These are phyloP conservation scores for Nepenthes gracilis DNA, from an alignment of 148 eudicot genomes.

Conservation along the genomic window DNA sequence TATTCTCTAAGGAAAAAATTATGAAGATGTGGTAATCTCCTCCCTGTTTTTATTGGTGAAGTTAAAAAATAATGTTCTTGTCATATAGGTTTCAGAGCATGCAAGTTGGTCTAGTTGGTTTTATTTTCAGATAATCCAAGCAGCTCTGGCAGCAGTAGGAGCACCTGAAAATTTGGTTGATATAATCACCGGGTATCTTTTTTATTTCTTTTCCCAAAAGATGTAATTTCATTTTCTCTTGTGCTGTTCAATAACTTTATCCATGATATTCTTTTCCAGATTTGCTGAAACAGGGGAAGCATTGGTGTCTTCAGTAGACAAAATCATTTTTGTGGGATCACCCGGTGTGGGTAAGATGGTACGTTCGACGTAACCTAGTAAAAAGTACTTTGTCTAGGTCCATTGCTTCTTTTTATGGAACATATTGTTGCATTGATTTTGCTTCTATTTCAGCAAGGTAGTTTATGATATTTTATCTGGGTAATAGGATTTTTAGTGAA, in stretches of 20 bases:
- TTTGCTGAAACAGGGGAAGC: slow-evolving; percentile 99
- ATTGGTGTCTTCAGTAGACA: slow-evolving; percentile 90
- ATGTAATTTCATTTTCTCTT: neutral
- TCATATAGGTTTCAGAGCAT: slow-evolving; percentile 80
- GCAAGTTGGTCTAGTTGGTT: slow-evolving; percentile 99
- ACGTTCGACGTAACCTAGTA: slow-evolving; percentile 7
- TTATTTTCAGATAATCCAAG: slow-evolving; percentile 82
- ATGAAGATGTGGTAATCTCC: too few species aligned
- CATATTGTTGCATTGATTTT: neutral
- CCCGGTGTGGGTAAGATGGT: slow-evolving; percentile 97
- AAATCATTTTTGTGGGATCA: slow-evolving; percentile 97
- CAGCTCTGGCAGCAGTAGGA: slow-evolving; percentile 97
- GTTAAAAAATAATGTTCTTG: neutral
- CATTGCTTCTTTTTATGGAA: neutral
- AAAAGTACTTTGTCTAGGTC: neutral
- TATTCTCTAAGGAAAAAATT: too few species aligned
- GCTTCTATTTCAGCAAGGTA: too few species aligned
- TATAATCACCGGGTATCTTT: slow-evolving; percentile 84
- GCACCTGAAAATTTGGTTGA: slow-evolving; percentile 99
- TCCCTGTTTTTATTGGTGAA: too few species aligned
- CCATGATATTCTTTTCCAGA: slow-evolving; percentile 28
- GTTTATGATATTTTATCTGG: too few species aligned
- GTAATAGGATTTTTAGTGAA: too few species aligned
- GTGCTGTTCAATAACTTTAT: slow-evolving; percentile 7
- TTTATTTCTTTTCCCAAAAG: slow-evolving; percentile 2